Evolutionary conservation across 371 early-diverging fungal species (phyloP), one percentile per base, ranked within the genome.

Genomic region (Mucor piriformis): DNA sequence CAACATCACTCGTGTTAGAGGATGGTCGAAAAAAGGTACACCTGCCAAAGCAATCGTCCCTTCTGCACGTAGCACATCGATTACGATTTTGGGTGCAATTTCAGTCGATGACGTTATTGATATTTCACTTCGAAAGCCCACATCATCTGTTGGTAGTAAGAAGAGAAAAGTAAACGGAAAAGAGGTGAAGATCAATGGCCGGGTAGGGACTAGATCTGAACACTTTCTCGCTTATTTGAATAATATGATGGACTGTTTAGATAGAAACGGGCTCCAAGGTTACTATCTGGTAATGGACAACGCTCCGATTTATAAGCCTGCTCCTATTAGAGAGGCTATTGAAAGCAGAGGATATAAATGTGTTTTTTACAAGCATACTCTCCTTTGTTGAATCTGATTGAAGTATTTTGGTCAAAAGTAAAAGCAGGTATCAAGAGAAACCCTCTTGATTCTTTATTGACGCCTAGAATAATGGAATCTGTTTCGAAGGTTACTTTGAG

Each of bases 321-420:
- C 27, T 5, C n/a, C 40, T 7, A 23, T 54, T 35, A 20, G 23
- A 50, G 43, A 23, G 37, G 11, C 18, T 25, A 35, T 44, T 50
- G 44, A 42, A 25, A 12, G 18, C 10, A 43, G 56, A 43, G 35
- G 62, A 2, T 55, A 57, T 56, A 35, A 44, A 2, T 18, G 35
- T 20, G 25, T 59, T 18, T 50, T 46, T 42, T 65, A 18, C 55
- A 58, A 54, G 27, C 67, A 29, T 54, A 62, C 21, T 62, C 67
- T 16, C 67, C 67, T 20, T 55, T 47, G 24, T 32, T 67, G 10
- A 67, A 62, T 50, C 67, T 59, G 21, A 61, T 67, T 18, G 67
- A 67, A 34, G 59, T 59, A 34, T 58, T 67, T 32, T 67, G 62
- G 62, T 50, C 59, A 20, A 54, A 57, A 13, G 34, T 67, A 13